Conservation (phyloP, 352 stramenopile species). For the Phytophthora aleatoria region DNA sequence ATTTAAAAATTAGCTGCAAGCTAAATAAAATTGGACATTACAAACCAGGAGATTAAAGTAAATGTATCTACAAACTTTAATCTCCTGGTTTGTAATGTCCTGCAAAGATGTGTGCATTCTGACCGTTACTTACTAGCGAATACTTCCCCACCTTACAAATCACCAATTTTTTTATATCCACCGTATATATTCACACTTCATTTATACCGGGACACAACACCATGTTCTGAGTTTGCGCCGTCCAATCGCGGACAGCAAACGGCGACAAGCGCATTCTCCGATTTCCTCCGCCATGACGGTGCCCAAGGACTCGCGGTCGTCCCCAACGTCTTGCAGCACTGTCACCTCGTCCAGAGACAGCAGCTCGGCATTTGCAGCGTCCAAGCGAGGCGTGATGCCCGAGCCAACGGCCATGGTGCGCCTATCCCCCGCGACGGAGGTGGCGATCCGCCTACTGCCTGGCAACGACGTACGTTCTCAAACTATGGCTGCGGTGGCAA, state of each 20-base stretch:
- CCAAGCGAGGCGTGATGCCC: slow-evolving; percentile 26
- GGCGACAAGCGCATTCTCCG: slow-evolving; percentile 8
- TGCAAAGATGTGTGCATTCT: slow-evolving; percentile 1
- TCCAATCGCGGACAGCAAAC: slow-evolving; percentile 23
- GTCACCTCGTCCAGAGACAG: slow-evolving; percentile 20
- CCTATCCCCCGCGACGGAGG: slow-evolving; percentile 54
- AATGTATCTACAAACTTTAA: background rate
- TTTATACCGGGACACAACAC: slow-evolving; percentile 1
- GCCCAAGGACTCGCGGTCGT: slow-evolving; percentile 10
- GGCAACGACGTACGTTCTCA: slow-evolving; percentile 71
- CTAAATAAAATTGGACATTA: too few relatives aligned
- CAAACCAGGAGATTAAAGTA: too few relatives aligned
- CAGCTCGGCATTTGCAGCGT: slow-evolving; percentile 14
- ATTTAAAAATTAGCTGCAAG: too few relatives aligned
- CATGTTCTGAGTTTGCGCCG: slow-evolving; percentile 18
- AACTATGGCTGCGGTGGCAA: background rate
- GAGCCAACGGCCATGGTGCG: slow-evolving; percentile 30
- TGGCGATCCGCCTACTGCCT: slow-evolving; percentile 64
- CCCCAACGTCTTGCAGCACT: slow-evolving; percentile 15
- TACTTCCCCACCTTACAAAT: background rate
- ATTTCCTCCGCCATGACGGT: slow-evolving; percentile 19
- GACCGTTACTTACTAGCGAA: slow-evolving; percentile 18
- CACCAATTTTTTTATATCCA: background rate
- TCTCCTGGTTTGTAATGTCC: background rate
- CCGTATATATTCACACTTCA: background rate